Evolutionary conservation across 2,329 filamentous ascomycete genomes (phyloP), one percentile per base, ranked within the genome.

Genomic region (Sclerotiophoma versabilis): DNA sequence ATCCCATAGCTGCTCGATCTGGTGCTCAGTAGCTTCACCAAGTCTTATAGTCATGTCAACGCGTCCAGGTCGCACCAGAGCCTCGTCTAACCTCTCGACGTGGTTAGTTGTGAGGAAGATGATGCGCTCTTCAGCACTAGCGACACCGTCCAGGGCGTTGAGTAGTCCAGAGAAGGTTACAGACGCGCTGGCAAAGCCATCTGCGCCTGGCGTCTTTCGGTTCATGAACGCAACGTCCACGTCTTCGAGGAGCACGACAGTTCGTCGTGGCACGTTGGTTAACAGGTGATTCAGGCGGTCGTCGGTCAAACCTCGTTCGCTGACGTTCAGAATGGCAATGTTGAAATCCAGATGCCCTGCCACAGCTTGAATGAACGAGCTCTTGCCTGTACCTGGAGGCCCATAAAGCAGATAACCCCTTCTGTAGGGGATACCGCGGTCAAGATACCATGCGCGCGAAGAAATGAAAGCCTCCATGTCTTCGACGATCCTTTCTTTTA

Each of bases 31-130:
- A 26, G 93, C 92, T 75, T 96, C 90, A 30, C 93, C 93, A 42
- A 99, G 88, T 49, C 91, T 86, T 3, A 96, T 84, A 63, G 91
- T 95, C 88, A 98, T 90, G 75, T 99, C 95, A 0, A 99, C 92
- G 42, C 95, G 85, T 0, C 95, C 95, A 0, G 95, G 95, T 20
- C 95, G 84, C 41, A 98, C 91, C 34, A 99, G 78, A 4, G 95
- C 95, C 57, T 92, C 89, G 68, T 97, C 92, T 1, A 98, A 83
- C 33, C 91, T 84, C 62, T 97, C 92, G 30, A 96, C 87, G 69
- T 97, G 92, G 69, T 99, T 99, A 17, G 93, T 96, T 2, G 95
- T 99, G 59, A 96, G 81, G 75, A 99, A 96, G 1, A 96, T 87
- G 58, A 99, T 90, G 47, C 95, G 86, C 78, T 98, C 93, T 73